Percentiles rank a stretch among this genome's conserved stretches.
Conservation (phyloP, 1,284 basidiomycete genomes). For the Pholiota adiposa region DNA sequence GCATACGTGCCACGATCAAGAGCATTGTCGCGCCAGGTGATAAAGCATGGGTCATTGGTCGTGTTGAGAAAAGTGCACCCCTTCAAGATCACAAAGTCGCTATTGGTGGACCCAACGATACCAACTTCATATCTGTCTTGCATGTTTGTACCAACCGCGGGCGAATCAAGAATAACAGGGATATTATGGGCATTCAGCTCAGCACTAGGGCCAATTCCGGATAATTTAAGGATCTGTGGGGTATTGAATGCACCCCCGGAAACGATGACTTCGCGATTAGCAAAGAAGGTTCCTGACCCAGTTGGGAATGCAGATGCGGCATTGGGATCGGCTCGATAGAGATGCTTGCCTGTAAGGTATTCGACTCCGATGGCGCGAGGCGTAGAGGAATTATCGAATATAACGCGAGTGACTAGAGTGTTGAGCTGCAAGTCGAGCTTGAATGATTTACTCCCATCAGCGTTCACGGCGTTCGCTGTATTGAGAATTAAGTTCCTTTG, state of each 20-base stretch:
- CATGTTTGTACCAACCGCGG: conserved; percentile 15
- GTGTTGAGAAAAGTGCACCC: conserved; percentile 17
- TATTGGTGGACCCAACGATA: conserved; percentile 9
- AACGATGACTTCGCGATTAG: conserved; percentile 15
- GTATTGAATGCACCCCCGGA: conserved; percentile 15
- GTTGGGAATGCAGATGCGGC: conserved; percentile 2
- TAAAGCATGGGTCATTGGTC: conserved; percentile 12
- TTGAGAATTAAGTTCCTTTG: conserved; percentile 10
- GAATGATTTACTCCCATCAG: conserved; percentile 9
- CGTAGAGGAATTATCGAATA: conserved; percentile 9
- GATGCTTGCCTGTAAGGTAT: conserved; percentile 9
- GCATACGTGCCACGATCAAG: conserved; percentile 13
- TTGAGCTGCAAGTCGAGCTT: conserved; percentile 14
- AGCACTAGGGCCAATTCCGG: conserved; percentile 9
- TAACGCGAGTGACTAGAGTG: conserved; percentile 12
- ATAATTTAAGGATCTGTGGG: conserved; percentile 11
- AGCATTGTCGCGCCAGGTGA: conserved; percentile 9
- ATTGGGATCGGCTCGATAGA: conserved; percentile 14
- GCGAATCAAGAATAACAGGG: conserved; percentile 6
- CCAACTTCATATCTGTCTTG: conserved; percentile 16
- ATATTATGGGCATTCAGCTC: conserved; percentile 7
- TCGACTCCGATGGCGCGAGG: conserved; percentile 13
- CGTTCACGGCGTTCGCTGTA: conserved; percentile 7
- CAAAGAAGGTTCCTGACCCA: conserved; percentile 12
- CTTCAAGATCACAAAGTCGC: conserved; percentile 1